Evolutionary conservation across 352 stramenopile genomes (phyloP).

Genomic region (Phytophthora idaei): DNA sequence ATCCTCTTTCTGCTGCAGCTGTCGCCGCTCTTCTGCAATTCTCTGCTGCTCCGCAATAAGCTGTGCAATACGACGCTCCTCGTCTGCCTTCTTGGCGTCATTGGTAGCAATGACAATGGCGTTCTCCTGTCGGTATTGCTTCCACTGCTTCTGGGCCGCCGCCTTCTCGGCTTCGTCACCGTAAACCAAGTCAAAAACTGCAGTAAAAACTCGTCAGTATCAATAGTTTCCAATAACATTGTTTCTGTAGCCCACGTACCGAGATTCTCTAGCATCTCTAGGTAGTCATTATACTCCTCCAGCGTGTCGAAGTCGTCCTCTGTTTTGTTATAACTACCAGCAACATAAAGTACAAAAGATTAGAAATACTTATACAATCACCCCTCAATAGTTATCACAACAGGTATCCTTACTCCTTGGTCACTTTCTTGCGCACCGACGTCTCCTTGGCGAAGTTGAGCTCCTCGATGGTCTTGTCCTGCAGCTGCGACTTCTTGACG

Average conservation of each 20-base stretch:
- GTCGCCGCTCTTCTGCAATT: conserved; percentile 73
- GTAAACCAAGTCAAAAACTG: conserved; percentile 88
- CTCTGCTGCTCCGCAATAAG: conserved; percentile 85
- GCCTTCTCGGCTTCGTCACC: conserved; percentile 75
- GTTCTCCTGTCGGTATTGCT: conserved; percentile 85
- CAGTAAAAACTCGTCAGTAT: conserved; percentile 15
- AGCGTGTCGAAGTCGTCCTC: conserved; percentile 88
- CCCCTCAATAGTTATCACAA: conserved; percentile 20
- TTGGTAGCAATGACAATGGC: conserved; percentile 85
- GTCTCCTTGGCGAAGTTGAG: conserved; percentile 89
- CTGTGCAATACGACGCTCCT: conserved; percentile 86
- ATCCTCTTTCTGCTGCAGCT: conserved; percentile 82
- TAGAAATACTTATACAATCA: not conserved
- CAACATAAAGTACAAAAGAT: conserved; percentile 1
- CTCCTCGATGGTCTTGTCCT: conserved; percentile 90
- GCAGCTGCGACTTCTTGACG: conserved; percentile 90
- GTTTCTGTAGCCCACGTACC: conserved; percentile 43
- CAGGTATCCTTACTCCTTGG: conserved; percentile 62
- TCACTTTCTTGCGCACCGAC: conserved; percentile 87
- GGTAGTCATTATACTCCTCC: conserved; percentile 89
- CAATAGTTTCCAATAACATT: not conserved
- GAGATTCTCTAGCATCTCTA: conserved; percentile 85
- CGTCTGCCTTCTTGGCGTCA: conserved; percentile 85
- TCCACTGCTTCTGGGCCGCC: conserved; percentile 82
- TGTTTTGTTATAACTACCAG: conserved; percentile 84